Base-by-base conservation (phyloP, 208 protist species). In the Trypanosoma congolense region DNA sequence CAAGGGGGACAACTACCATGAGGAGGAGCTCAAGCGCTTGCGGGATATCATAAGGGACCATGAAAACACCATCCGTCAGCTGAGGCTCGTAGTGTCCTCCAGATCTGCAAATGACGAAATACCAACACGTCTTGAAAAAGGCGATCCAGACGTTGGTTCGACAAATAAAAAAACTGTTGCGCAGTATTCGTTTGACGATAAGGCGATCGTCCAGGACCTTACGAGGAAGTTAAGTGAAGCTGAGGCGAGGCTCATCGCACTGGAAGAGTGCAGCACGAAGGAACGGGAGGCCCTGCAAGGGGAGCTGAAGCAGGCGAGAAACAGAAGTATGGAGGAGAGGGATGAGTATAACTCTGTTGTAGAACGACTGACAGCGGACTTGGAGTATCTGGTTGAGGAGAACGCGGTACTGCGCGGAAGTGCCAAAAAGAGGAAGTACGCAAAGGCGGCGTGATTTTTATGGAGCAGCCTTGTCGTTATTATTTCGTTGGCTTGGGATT, bases 311-410 rank as follows among this genome's bases (percentile, higher is more conserved):
- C 10, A 12, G 38, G 30, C 44, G 19, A 38, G 48, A 14, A 29
- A 22, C 19, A 50, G 30, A 8, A 22, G 63, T 31, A 51, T 33
- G 9, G 49, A 61, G 21, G 65, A 79, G 45, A 52, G 81, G 4
- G 60, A 75, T 10, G 83, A 91, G 40, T 82, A 70, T 45, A 74
- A 91, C 55, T 52, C 68, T 0, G 75, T 84, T 36, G 54, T 91
- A 14, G 52, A 65, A 16, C 57, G 76, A 3, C 35, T 91, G 0
- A 75, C 80, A 18, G 50, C 73, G 2, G 83, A 91, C 41, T 48
- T 91, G 22, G 83, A 91, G 54, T 58, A 75, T 45, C 51, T 87
- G 4, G 80, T 91, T 9, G 48, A 46, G 0, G 80, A 87, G 55
- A 91, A 91, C 53, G 75, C 70, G 16, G 66, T 72, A 18, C 54